A percentile compares a stretch with the other conserved stretches of the same genome.
Conservation (phyloP, 768 basidiomycete genomes). For the Tricholoma bakamatsutake region DNA sequence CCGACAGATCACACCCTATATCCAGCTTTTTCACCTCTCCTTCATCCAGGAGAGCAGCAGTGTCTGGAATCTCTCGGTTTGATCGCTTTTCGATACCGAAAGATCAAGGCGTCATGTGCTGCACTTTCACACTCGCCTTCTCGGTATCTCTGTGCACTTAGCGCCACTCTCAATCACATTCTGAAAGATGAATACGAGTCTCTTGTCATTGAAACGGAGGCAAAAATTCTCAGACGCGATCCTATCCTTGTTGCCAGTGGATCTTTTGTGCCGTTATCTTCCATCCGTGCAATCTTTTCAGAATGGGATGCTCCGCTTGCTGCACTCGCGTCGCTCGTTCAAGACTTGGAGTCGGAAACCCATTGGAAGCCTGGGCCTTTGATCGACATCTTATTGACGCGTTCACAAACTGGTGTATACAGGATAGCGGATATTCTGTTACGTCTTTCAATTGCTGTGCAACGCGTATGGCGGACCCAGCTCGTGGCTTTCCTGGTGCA, state of each 20-base stretch:
- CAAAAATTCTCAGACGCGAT: constrained; percentile 71
- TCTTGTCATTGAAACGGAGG: constrained; percentile 75
- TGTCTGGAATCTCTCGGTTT: constrained; percentile 74
- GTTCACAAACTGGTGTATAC: constrained; percentile 74
- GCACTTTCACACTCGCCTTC: constrained; percentile 53
- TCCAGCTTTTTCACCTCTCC: constrained; percentile 59
- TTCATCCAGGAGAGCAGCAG: constrained; percentile 87
- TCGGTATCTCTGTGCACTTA: constrained; percentile 75
- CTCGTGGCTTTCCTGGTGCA: constrained; percentile 75
- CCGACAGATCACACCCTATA: constrained; percentile 50
- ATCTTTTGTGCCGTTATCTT: constrained; percentile 82
- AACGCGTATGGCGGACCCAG: constrained; percentile 79
- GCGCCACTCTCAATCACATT: constrained; percentile 65
- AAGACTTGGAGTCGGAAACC: constrained; percentile 50
- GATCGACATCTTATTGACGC: constrained; percentile 70
- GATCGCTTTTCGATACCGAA: constrained; percentile 71
- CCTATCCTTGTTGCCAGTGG: constrained; percentile 70
- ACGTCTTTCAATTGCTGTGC: constrained; percentile 67
- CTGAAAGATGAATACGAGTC: constrained; percentile 77
- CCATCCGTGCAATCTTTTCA: constrained; percentile 75
- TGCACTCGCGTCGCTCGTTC: constrained; percentile 59
- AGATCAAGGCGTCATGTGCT: constrained; percentile 54
- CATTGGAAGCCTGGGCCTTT: constrained; percentile 72
- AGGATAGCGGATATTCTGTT: constrained; percentile 68
- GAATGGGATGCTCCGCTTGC: constrained; percentile 87